Base-by-base conservation (phyloP, 441 rosid species). In the Aleurites moluccanus region DNA sequence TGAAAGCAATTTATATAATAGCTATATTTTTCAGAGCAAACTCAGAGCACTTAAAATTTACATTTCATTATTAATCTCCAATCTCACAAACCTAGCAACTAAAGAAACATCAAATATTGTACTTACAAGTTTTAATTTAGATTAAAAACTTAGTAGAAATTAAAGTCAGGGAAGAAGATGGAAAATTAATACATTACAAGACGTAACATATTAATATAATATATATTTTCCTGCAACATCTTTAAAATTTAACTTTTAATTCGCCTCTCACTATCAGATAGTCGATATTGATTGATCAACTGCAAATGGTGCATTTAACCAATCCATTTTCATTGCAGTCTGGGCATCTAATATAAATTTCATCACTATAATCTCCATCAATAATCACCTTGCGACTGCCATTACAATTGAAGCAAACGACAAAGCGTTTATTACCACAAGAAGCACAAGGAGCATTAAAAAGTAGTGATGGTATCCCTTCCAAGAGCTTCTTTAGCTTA, bases 261-360 rank as follows among this genome's bases (percentile, higher is more conserved):
- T 38, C 40, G 6, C 38, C 8, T 38, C 40, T 38, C 8, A 38
- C 40, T 6, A 38, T 38, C 1, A 5, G 40, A 38, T 38, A 38
- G 40, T 6, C 2, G 7, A 38, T 38, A 38, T 38, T 38, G 40
- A 13, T 21, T 57, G 27, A 23, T 79, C 74, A 88, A 76, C 75
- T 73, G 83, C 99, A 92, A 79, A 85, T 55, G 57, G 84, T 79
- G 80, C 99, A 96, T 74, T 73, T 90, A 42, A 88, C 86, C 84
- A 96, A 84, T 40, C 99, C 99, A 77, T 93, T 93, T 80, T 96
- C 97, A 50, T 96, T 95, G 69, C 99, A 95, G 0, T 86, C 91
- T 16, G 67, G 75, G 76, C 99, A 95, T 82, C 88, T 85, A 13
- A 79, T 79, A 77, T 67, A 77, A 47, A 71, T 21, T 67, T 83